Evolutionary conservation across 306 rosid genomes (phyloP), one percentile per base, ranked within the genome.

Genomic region (Corylus heterophylla): DNA sequence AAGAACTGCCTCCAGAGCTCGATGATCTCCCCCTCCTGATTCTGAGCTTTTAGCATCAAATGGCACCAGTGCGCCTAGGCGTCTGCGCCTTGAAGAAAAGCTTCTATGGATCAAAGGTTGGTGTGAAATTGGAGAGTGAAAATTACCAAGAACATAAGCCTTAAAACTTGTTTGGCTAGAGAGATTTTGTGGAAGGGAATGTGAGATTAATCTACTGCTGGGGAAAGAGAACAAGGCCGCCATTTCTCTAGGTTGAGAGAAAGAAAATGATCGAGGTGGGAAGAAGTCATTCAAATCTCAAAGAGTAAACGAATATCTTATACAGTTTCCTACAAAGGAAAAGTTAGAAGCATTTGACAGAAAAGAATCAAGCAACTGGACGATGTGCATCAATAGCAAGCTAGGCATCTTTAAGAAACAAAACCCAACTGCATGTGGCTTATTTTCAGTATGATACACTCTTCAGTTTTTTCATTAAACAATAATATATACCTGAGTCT

Each of bases 1-100:
- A 50, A 76, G 78, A 37, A 86, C 77, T 67, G 83, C 86, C 83
- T 89, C 81, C 1, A 89, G 66, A 67, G 91, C 82, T 25, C 59
- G 70, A 12, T 82, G 51, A 75, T 87, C 86, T 77, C 79, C 86
- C 51, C 25, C 78, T 50, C 76, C 76, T 49, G 84, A 44, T 66
- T 69, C 86, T 78, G 93, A 88, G 72, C 59, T 83, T 45, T 78
- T 82, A 49, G 86, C 74, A 69, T 78, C 82, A 63, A 79, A 71
- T 17, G 83, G 88, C 80, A 67, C 70, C 2, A 78, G 20, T n/a
- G 81, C 76, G 35, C 35, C 35, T 45, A 31, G 13, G 11, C 81
- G 73, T 74, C 64, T 80, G 31, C 74, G 77, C 47, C 82, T 81
- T 11, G 74, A 70, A 81, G 55, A 82, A 37, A 77, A 75, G 49